phyloP scores from a whole-genome alignment of 78 protist species.

The Dictyostelium firmibasis region DNA sequence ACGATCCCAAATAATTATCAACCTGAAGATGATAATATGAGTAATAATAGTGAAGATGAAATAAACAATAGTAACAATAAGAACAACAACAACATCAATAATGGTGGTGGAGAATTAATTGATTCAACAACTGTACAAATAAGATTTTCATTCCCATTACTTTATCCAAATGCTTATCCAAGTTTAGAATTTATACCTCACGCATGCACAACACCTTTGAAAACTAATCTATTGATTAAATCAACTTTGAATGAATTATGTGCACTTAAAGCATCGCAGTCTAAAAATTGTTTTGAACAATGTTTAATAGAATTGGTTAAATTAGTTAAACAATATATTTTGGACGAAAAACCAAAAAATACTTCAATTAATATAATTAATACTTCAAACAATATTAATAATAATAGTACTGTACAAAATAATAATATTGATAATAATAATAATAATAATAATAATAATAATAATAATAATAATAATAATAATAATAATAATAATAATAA shows the following conservation, averaged over 20 bases:
- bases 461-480: no score
- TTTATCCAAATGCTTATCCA: conserved; percentile 78
- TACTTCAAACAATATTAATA: background rate
- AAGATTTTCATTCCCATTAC: conserved; percentile 51
- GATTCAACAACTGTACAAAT: conserved; percentile 41
- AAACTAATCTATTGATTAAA: conserved; percentile 22
- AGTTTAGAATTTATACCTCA: conserved; percentile 32
- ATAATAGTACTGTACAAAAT: background rate
- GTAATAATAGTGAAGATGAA: background rate
- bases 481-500: no score
- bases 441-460: no score
- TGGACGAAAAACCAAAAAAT: conserved; percentile 17
- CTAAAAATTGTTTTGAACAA: conserved; percentile 49
- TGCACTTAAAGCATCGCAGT: background rate
- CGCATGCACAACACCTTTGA: conserved; percentile 54
- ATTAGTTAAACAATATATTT: background rate
- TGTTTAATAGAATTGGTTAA: conserved; percentile 27
- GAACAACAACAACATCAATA: background rate
- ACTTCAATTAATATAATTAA: background rate
- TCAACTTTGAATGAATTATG: conserved; percentile 1
- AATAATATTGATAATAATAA: no score
- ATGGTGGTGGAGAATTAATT: background rate
- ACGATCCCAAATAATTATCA: conserved; percentile 28
- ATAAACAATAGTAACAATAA: background rate
- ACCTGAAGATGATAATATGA: background rate